Conservation (phyloP, 2,329 filamentous ascomycete species). For the Cercospora sojina region DNA sequence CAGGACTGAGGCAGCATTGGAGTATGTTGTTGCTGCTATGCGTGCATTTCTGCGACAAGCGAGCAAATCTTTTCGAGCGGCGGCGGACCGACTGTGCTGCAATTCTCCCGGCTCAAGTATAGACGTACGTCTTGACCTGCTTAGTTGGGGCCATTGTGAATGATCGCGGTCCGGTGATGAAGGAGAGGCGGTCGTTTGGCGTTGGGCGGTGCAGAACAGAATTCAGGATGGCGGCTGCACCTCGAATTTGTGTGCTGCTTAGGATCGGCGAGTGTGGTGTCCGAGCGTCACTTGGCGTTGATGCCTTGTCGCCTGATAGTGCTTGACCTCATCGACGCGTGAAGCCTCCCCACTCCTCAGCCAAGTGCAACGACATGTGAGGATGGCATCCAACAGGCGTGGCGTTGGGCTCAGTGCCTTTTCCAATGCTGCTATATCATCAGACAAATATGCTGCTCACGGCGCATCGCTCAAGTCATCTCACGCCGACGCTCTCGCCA, state of each 20-base stretch:
- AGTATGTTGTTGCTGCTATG: conserved; percentile 28
- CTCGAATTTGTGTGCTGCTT: conserved; percentile 22
- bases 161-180: conserved; percentile 30
- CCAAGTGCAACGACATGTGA: conserved; percentile 8
- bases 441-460: conserved; percentile 86
- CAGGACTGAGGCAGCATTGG: conserved; percentile 37
- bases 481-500: conserved; percentile 82
- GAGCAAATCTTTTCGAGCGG: conserved; percentile 51
- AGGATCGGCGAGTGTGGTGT: conserved; percentile 6
- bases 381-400: conserved; percentile 60
- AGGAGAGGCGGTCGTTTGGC: conserved; percentile 34
- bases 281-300: conserved; percentile 12
- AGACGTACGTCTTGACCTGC: conserved; percentile 56
- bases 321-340: neutral
- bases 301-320: conserved; percentile 9
- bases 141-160: conserved; percentile 55
- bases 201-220: conserved; percentile 37
- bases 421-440: conserved; percentile 77
- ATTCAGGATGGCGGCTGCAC: conserved; percentile 18
- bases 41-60: conserved; percentile 22
- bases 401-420: conserved; percentile 90
- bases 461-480: conserved; percentile 80
- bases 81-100: conserved; percentile 74
- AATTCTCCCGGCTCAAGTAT: conserved; percentile 43
- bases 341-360: neutral